Conservation (phyloP, 495 filamentous ascomycete species). For the Penicillium flavigenum region DNA sequence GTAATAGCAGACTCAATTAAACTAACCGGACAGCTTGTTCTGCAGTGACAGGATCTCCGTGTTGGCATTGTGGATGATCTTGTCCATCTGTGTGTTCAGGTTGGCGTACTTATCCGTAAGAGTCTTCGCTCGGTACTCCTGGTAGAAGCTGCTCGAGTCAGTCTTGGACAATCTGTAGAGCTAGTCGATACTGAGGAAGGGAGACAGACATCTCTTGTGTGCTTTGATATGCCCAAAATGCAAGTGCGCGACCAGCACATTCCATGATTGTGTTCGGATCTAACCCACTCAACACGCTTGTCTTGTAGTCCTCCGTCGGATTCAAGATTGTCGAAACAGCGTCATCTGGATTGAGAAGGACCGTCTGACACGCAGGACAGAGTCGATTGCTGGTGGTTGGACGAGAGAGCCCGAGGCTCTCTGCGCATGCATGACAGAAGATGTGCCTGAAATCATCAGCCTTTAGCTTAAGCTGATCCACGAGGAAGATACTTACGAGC, state of each 20-base stretch:
- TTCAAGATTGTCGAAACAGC: constrained; percentile 72
- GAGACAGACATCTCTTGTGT: constrained; percentile 77
- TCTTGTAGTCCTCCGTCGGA: constrained; percentile 92
- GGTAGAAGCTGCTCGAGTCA: constrained; percentile 63
- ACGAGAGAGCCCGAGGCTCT: constrained; percentile 62
- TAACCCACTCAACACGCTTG: constrained; percentile 81
- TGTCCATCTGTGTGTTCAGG: constrained; percentile 72
- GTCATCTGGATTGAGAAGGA: constrained; percentile 72
- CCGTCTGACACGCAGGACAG: constrained; percentile 81
- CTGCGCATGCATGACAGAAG: constrained; percentile 78
- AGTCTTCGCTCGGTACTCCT: constrained; percentile 70
- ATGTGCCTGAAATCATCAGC: constrained; percentile 63
- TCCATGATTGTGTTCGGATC: constrained; percentile 86
- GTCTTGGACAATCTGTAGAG: not conserved
- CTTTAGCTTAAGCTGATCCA: constrained; percentile 8
- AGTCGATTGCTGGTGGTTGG: constrained; percentile 53
- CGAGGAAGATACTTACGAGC: constrained; percentile 56
- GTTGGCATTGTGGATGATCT: constrained; percentile 79
- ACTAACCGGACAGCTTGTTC: constrained; percentile 55
- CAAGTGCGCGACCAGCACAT: constrained; percentile 77
- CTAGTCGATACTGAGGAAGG: not conserved
- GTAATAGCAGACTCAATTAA: not conserved
- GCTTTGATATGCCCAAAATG: constrained; percentile 90
- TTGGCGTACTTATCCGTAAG: constrained; percentile 71
- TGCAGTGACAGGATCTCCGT: constrained; percentile 69